phyloP scores from a whole-genome alignment of 2,329 filamentous ascomycete genomes.

The Xylaria sp. region DNA sequence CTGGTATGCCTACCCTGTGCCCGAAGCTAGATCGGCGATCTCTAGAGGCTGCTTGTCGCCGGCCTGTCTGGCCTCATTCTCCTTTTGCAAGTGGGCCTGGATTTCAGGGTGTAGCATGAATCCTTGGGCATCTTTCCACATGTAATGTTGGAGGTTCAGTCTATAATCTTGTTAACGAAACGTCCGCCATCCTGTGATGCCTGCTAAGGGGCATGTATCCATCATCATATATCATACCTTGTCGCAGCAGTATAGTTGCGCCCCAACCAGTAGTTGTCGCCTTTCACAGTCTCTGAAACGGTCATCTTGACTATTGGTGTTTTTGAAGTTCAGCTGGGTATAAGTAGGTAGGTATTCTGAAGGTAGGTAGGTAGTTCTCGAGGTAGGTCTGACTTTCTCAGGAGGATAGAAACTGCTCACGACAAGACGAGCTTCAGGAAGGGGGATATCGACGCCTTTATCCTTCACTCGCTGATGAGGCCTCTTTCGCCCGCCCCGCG shows the following conservation, averaged over 20 bases:
- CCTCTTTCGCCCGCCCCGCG: background rate
- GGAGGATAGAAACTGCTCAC: background rate
- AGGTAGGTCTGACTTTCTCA: background rate
- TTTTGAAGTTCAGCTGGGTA: background rate
- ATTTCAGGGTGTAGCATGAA: constrained; percentile 15
- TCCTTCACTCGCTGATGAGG: background rate
- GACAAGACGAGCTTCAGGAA: background rate
- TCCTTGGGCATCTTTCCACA: constrained; percentile 11
- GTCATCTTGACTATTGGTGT: background rate
- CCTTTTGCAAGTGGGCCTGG: constrained; percentile 1
- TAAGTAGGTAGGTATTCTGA: background rate
- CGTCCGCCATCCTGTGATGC: too few species aligned
- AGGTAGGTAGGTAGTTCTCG: background rate
- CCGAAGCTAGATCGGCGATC: constrained; percentile 14
- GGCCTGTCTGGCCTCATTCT: background rate
- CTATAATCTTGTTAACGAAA: constrained; percentile 3
- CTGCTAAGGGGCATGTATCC: too few species aligned
- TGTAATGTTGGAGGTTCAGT: constrained; percentile 15
- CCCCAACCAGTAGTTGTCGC: constrained; percentile 11
- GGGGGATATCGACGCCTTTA: too few species aligned
- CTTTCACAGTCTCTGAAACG: background rate
- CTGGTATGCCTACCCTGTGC: constrained; percentile 9
- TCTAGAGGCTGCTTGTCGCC: background rate
- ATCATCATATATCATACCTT: constrained; percentile 5
- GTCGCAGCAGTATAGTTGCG: constrained; percentile 8